A percentile compares a stretch with the other conserved stretches of the same genome.
Evolutionary conservation across 768 basidiomycete species (phyloP).

Genomic region (Lactarius trivialis): DNA sequence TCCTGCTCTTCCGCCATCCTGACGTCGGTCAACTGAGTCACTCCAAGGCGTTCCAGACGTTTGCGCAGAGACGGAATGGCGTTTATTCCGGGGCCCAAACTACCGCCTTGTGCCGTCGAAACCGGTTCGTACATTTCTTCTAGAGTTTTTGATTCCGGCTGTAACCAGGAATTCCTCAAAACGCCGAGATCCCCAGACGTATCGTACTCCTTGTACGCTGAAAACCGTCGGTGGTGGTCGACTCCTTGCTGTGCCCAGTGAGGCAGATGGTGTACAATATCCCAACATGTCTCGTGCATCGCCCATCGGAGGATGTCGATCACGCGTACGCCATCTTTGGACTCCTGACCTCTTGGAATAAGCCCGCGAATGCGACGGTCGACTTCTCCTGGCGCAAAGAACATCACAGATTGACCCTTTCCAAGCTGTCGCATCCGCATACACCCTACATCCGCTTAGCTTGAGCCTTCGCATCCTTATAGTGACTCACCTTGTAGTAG

Average conservation of each 20-base stretch:
- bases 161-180: background rate
- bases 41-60: background rate
- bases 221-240: slow-evolving; percentile 1
- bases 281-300: background rate
- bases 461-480: background rate
- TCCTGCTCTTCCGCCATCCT: slow-evolving; percentile 4
- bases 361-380: slow-evolving; percentile 10
- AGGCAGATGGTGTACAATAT: background rate
- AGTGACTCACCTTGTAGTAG: slow-evolving; percentile 39
- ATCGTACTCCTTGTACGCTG: background rate
- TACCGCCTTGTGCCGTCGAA: background rate
- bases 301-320: background rate
- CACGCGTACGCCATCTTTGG: background rate
- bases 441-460: background rate
- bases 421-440: background rate
- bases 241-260: slow-evolving; percentile 3
- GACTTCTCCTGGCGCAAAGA: slow-evolving; percentile 6
- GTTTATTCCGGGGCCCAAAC: background rate
- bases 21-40: background rate
- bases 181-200: background rate
- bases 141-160: background rate
- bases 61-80: background rate
- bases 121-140: background rate
- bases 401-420: background rate
- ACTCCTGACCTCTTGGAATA: background rate